These are phyloP conservation scores for Coriaria nepalensis DNA, from an alignment of 306 rosid genomes.

Conservation along the genomic window DNA sequence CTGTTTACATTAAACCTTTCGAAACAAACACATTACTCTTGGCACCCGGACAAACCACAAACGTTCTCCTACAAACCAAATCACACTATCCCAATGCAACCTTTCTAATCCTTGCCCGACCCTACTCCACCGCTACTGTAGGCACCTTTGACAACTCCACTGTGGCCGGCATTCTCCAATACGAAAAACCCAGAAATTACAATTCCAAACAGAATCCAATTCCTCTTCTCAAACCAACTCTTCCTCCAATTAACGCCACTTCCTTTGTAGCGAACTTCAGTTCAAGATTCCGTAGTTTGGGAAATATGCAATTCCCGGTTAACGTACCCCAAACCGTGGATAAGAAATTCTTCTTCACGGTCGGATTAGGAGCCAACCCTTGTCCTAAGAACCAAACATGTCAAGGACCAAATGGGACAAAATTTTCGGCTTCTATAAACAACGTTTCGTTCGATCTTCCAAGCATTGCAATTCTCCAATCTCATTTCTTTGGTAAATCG, in stretches of 20 bases:
- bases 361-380: conserved; percentile 53
- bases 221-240: conserved; percentile 26
- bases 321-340: conserved; percentile 42
- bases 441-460: conserved; percentile 48
- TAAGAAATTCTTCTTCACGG: conserved; percentile 39
- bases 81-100: conserved; percentile 28
- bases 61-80: conserved; percentile 40
- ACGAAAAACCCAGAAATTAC: conserved; percentile 17
- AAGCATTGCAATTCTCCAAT: conserved; percentile 42
- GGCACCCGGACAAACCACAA: conserved; percentile 63
- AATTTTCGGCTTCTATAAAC: conserved; percentile 47
- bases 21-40: conserved; percentile 24
- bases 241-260: conserved; percentile 42
- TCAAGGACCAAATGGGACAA: conserved; percentile 57
- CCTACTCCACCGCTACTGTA: conserved; percentile 49
- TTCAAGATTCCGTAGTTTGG: conserved; percentile 33
- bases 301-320: conserved; percentile 39
- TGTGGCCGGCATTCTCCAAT: conserved; percentile 50
- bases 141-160: conserved; percentile 72
- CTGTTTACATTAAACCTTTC: conserved; percentile 48
- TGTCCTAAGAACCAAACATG: conserved; percentile 55
- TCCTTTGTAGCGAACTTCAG: conserved; percentile 38
- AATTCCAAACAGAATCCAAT: background rate
- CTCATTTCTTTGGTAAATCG: conserved; percentile 30
- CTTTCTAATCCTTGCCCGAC: conserved; percentile 53